These are phyloP conservation scores for Neurospora sp. DNA, from an alignment of 495 filamentous ascomycete species.

Conservation along the genomic window DNA sequence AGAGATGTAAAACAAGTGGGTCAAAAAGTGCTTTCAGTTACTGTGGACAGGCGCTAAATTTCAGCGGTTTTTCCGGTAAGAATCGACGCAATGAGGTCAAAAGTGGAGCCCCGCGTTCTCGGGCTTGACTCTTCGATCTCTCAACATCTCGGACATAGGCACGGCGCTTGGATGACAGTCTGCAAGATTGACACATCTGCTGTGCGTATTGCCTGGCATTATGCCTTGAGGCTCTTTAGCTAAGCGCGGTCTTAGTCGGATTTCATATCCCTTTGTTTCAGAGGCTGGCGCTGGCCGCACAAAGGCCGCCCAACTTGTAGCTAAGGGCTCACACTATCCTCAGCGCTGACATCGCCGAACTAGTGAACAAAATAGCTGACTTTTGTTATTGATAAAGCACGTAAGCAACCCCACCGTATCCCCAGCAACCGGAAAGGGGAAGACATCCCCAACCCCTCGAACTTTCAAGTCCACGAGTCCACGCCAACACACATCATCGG, in stretches of 20 bases:
- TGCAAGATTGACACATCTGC: neutral
- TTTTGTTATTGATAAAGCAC: neutral
- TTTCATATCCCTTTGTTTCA: neutral
- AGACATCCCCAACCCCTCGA: neutral
- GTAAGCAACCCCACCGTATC: neutral
- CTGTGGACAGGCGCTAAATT: neutral
- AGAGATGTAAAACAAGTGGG: neutral
- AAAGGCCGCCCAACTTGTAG: neutral
- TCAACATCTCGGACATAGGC: neutral
- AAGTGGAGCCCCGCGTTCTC: neutral
- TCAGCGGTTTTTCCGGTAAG: neutral
- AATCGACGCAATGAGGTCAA: neutral
- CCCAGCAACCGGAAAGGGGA: neutral
- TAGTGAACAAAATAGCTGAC: neutral
- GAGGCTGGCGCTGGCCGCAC: neutral
- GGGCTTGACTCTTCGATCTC: neutral
- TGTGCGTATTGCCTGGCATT: neutral
- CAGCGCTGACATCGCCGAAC: neutral
- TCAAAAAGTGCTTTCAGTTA: neutral
- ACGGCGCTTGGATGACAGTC: neutral
- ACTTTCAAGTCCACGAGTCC: neutral
- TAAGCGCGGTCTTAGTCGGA: neutral
- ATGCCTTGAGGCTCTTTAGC: neutral
- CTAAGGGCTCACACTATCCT: neutral
- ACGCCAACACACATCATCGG: neutral